Evolutionary conservation across 2,329 filamentous ascomycete species (phyloP).

Genomic region (Ophiostoma ulmi): DNA sequence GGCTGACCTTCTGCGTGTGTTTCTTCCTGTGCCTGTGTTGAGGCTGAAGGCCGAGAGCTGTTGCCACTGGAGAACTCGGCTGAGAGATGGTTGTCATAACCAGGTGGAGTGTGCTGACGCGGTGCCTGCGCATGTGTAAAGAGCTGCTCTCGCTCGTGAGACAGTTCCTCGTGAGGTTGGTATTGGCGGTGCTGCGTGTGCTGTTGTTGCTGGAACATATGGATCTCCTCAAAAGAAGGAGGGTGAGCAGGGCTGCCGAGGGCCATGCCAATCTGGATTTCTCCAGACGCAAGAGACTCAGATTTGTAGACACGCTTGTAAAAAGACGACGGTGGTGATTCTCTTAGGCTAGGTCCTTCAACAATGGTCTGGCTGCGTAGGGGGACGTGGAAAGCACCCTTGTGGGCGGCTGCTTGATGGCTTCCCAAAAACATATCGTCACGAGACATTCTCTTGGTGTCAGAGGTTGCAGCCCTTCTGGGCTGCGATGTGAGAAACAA

Average conservation of each 20-base stretch:
- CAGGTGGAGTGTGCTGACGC: background rate
- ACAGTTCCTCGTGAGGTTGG: constrained; percentile 15
- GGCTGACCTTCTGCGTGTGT: background rate
- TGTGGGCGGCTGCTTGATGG: constrained; percentile 25
- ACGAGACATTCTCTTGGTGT: constrained; percentile 37
- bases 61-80: too few relatives aligned
- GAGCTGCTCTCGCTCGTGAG: constrained; percentile 23
- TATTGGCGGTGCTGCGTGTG: background rate
- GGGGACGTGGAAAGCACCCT: constrained; percentile 38
- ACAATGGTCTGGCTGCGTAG: constrained; percentile 41
- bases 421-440: constrained; percentile 38
- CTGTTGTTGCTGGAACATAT: constrained; percentile 21
- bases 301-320: constrained; percentile 34
- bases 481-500: constrained; percentile 32
- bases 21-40: background rate
- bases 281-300: constrained; percentile 41
- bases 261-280: constrained; percentile 64
- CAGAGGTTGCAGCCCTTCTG: constrained; percentile 9
- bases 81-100: background rate
- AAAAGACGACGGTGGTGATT: background rate
- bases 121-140: constrained; percentile 8
- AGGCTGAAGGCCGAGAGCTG: background rate
- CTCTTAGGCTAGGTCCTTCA: constrained; percentile 30
- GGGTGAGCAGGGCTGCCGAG: constrained; percentile 61
- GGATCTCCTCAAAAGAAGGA: constrained; percentile 29